Evolutionary conservation across 148 eudicot species (phyloP), one percentile per base, ranked within the genome.

Genomic region (Simmondsia chinensis): DNA sequence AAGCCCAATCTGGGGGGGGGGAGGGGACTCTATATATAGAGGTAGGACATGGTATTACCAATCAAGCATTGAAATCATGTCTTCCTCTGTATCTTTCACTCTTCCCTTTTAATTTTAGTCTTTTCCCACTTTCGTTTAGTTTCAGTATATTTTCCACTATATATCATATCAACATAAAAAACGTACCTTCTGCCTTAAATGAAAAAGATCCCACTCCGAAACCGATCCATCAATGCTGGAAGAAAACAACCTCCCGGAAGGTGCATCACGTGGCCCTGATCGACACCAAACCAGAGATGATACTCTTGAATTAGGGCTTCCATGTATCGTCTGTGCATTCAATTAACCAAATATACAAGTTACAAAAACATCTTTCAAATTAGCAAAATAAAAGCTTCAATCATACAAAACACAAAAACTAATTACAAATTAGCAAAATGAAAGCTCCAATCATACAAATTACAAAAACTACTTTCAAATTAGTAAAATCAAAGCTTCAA

Each of bases 121-220:
- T n/a, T n/a, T n/a, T n/a, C n/a, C n/a, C n/a, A n/a, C n/a, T 9
- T 2, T 11, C 20, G 9, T 57, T 29, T 20, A 26, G 15, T 11
- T 24, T 1, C 7, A 15, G 17, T 19, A 33, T 7, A 44, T 33
- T 11, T n/a, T 24, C 6, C 8, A n/a, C 2, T 6, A 3, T 3
- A 20, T 23, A 33, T 4, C 18, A 4, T 17, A 30, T 1, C 13
- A 8, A 9, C 3, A 31, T 4, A 34, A 41, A 26, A 36, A 25
- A 23, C 33, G 6, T 33, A 89, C 95, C 97, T 84, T 81, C 31
- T 74, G 82, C 2, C 50, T 76, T 66, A 85, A 54, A 41, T 63
- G 54, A 55, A 65, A 82, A 42, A 91, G 72, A 59, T 91, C 97
- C 95, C 97, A 91, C 54, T 91, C 94, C 0, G 80, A 79, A 32